Evolutionary conservation across 495 filamentous ascomycete species (phyloP).

Genomic region (Talaromyces proteolyticus): DNA sequence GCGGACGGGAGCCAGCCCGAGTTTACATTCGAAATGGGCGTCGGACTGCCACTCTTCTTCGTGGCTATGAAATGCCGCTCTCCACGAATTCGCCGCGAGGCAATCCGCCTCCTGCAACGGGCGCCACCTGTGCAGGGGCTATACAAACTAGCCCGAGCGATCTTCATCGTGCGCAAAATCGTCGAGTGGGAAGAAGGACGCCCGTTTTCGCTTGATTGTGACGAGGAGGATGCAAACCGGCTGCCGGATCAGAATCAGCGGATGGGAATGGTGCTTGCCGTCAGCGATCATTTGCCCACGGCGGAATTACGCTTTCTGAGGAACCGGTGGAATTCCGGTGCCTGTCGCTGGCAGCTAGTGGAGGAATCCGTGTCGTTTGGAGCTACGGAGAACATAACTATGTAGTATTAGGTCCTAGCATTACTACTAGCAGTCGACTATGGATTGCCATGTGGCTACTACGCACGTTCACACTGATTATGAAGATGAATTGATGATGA

Average conservation of each 20-base stretch:
- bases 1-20: conserved; percentile 19
- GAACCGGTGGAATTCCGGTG: neutral
- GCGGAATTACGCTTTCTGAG: neutral
- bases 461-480: too few relatives aligned
- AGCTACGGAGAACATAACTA: neutral
- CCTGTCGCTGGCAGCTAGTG: neutral
- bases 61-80: conserved; percentile 23
- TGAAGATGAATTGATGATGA: too few relatives aligned
- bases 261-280: neutral
- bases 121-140: conserved; percentile 20
- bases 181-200: neutral
- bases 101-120: conserved; percentile 15
- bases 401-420: neutral
- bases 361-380: neutral
- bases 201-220: neutral
- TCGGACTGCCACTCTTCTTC: conserved; percentile 19
- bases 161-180: neutral
- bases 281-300: neutral
- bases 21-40: conserved; percentile 24
- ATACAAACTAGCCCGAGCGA: conserved; percentile 12
- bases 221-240: neutral
- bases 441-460: too few relatives aligned
- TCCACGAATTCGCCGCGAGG: conserved; percentile 13
- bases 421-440: too few relatives aligned
- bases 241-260: neutral